Conservation (phyloP, 1,284 basidiomycete species). For the Rhodotorula mucilaginosa region DNA sequence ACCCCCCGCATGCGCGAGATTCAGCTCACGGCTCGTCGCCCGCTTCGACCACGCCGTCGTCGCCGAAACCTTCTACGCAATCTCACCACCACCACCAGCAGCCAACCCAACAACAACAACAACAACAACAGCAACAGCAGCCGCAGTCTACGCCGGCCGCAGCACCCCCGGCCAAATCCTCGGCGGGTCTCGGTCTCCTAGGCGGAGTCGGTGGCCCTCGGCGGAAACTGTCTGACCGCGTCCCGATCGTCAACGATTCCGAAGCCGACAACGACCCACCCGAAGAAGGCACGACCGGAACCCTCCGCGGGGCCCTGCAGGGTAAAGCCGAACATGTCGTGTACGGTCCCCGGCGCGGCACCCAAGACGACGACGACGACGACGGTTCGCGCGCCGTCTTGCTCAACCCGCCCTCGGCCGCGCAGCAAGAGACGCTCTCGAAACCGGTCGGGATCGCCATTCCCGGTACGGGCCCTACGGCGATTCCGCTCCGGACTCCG, state of each 20-base stretch:
- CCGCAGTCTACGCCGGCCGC: neutral
- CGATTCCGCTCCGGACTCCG: slow-evolving; percentile 1
- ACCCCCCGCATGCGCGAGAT: neutral
- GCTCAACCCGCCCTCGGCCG: neutral
- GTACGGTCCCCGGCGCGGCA: slow-evolving; percentile 32
- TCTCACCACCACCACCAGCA: slow-evolving; percentile 2
- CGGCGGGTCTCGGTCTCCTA: neutral
- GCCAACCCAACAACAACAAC: neutral
- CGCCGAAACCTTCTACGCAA: neutral
- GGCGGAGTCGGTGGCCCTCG: neutral
- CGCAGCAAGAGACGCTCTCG: neutral
- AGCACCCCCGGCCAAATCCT: neutral
- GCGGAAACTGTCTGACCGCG: slow-evolving; percentile 21
- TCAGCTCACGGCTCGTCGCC: neutral
- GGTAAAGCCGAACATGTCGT: slow-evolving; percentile 42
- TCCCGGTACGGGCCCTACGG: neutral
- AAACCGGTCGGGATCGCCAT: slow-evolving; percentile 30
- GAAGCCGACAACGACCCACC: slow-evolving; percentile 17
- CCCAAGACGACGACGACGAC: slow-evolving; percentile 15
- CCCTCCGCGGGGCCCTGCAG: slow-evolving; percentile 38
- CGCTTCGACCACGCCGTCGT: neutral
- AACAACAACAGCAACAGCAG: neutral
- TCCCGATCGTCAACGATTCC: slow-evolving; percentile 25
- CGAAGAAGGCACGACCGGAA: slow-evolving; percentile 11
- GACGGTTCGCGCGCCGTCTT: neutral